These are phyloP conservation scores for Heracleum sosnowskyi DNA, from an alignment of 129 eudicot genomes.

Conservation along the genomic window DNA sequence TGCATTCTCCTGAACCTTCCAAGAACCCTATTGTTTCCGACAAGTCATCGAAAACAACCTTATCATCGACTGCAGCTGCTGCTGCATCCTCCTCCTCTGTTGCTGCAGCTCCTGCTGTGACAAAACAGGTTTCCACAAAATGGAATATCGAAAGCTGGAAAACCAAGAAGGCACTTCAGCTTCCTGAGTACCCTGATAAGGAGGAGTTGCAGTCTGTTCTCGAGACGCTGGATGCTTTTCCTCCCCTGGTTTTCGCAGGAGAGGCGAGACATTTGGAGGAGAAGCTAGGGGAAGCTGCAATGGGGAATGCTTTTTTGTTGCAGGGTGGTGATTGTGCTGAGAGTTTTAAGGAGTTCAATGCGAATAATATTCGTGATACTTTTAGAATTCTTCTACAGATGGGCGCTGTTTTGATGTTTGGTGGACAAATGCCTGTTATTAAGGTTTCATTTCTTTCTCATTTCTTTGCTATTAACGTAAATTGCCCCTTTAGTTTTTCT, in stretches of 20 bases:
- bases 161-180: conserved; percentile 73
- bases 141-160: conserved; percentile 80
- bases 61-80: conserved; percentile 19
- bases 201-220: conserved; percentile 64
- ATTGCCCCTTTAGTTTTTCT: background rate
- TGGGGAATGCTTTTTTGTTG: conserved; percentile 80
- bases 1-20: conserved; percentile 60
- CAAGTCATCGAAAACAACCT: background rate
- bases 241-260: conserved; percentile 96
- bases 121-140: conserved; percentile 25
- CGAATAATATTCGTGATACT: conserved; percentile 85
- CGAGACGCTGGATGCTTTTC: conserved; percentile 64
- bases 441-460: conserved; percentile 43
- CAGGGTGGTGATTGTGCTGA: conserved; percentile 99
- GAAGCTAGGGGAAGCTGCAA: conserved; percentile 72
- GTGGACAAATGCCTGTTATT: conserved; percentile 91
- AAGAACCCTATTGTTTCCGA: conserved; percentile 22
- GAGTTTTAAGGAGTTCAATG: conserved; percentile 94
- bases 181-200: conserved; percentile 74
- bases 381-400: conserved; percentile 82
- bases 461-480: background rate
- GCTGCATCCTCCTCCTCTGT: conserved; percentile 22
- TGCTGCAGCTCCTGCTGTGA: conserved; percentile 22
- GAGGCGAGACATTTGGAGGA: conserved; percentile 81
- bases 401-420: conserved; percentile 94